Conservation (phyloP, 352 stramenopile species). For the Phytophthora quininea region DNA sequence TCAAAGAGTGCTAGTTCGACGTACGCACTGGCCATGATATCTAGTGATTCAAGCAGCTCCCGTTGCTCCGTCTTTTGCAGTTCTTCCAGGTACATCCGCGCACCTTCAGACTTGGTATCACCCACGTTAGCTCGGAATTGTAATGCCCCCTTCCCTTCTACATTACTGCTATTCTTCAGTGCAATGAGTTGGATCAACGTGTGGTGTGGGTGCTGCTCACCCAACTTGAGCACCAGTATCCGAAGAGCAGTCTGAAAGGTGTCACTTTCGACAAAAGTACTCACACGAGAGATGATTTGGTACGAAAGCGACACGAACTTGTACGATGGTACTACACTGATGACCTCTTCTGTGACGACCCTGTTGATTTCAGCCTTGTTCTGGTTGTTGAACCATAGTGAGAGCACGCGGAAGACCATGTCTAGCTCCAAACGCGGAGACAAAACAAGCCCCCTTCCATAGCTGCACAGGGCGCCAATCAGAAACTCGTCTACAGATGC, state of each 20-base stretch:
- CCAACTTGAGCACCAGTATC: constrained; percentile 92
- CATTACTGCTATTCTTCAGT: constrained; percentile 92
- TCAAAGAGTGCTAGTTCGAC: constrained; percentile 84
- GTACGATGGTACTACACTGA: constrained; percentile 91
- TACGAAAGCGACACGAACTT: constrained; percentile 97
- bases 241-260: constrained; percentile 89
- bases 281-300: constrained; percentile 97
- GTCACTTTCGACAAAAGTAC: constrained; percentile 33
- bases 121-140: constrained; percentile 85
- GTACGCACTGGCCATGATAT: constrained; percentile 78
- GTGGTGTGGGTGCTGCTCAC: constrained; percentile 96
- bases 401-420: constrained; percentile 93
- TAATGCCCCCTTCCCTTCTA: constrained; percentile 80
- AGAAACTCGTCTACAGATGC: constrained; percentile 89
- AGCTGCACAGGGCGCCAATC: constrained; percentile 87
- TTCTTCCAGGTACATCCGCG: constrained; percentile 65
- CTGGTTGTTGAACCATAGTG: constrained; percentile 95
- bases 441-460: constrained; percentile 65
- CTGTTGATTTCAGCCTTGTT: constrained; percentile 73
- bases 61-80: constrained; percentile 55
- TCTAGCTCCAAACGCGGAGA: constrained; percentile 81
- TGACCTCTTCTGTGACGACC: constrained; percentile 83
- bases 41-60: constrained; percentile 76
- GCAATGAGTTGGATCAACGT: constrained; percentile 95
- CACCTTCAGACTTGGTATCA: constrained; percentile 74